phyloP scores from a whole-genome alignment of 352 stramenopile genomes.

The Phytopythium ostracodes region DNA sequence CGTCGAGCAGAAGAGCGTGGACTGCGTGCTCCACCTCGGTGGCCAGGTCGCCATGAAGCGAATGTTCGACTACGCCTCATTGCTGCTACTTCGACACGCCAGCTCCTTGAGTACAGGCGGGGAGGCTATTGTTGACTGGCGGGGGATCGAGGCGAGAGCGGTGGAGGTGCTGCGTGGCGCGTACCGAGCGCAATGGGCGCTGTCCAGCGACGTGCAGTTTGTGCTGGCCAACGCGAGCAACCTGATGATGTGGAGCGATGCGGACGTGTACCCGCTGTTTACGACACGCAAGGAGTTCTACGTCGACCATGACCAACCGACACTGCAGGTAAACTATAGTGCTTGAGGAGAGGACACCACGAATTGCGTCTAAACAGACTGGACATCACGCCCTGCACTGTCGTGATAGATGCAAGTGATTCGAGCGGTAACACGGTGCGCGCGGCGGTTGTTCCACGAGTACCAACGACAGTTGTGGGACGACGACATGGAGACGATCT shows the following conservation, averaged over 20 bases:
- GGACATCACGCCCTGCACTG: neutral
- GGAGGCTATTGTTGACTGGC: conserved; percentile 23
- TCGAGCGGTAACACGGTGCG: conserved; percentile 56
- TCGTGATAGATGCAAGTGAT: conserved; percentile 68
- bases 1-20: conserved; percentile 23
- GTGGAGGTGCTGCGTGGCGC: conserved; percentile 52
- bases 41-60: conserved; percentile 60
- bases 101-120: conserved; percentile 16
- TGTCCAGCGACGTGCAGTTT: conserved; percentile 33
- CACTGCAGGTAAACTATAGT: conserved; percentile 26
- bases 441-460: conserved; percentile 60
- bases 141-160: conserved; percentile 36
- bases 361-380: neutral
- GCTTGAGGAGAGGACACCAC: neutral
- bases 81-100: conserved; percentile 52
- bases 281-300: conserved; percentile 44
- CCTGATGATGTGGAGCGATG: conserved; percentile 80
- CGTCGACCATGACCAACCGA: conserved; percentile 59
- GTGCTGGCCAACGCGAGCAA: conserved; percentile 70
- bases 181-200: conserved; percentile 70
- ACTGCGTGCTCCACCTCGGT: conserved; percentile 62
- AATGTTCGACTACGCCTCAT: conserved; percentile 69
- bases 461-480: conserved; percentile 83
- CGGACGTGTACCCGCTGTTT: conserved; percentile 67
- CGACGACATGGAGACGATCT: conserved; percentile 43